Evolutionary conservation across 768 basidiomycete genomes (phyloP).

Genomic region (Auriculariales sp.): DNA sequence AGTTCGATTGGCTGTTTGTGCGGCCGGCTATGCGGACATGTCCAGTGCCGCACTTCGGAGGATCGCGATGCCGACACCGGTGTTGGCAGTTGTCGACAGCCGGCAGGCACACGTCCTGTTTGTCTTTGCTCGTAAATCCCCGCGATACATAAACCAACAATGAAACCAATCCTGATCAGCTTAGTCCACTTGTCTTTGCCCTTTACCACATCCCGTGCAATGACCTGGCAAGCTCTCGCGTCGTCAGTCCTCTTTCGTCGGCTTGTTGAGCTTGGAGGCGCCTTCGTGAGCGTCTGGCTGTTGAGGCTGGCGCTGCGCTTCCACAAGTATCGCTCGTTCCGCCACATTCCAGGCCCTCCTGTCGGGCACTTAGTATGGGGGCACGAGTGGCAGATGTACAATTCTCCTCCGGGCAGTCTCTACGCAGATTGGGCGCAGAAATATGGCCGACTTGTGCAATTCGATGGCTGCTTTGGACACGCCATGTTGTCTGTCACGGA

Average conservation of each 20-base stretch:
- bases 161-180: no score
- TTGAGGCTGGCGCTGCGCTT: not conserved
- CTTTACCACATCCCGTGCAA: no score
- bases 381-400: slow-evolving; percentile 35
- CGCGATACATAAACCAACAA: no score
- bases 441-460: slow-evolving; percentile 40
- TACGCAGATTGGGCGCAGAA: slow-evolving; percentile 37
- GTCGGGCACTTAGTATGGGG: slow-evolving; percentile 42
- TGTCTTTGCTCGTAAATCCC: no score
- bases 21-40: no score
- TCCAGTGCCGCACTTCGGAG: no score
- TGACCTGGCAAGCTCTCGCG: no score
- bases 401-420: slow-evolving; percentile 32
- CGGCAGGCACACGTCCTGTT: no score
- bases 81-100: no score
- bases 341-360: slow-evolving; percentile 37
- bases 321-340: slow-evolving; percentile 1
- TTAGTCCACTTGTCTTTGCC: no score
- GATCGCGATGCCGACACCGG: no score
- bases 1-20: no score
- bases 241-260: not conserved
- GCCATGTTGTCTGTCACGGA: slow-evolving; percentile 45
- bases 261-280: not conserved
- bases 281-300: not conserved
- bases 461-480: slow-evolving; percentile 46